Evolutionary conservation across 2,329 filamentous ascomycete genomes (phyloP).

Genomic region (Pseudocercospora fuligena): DNA sequence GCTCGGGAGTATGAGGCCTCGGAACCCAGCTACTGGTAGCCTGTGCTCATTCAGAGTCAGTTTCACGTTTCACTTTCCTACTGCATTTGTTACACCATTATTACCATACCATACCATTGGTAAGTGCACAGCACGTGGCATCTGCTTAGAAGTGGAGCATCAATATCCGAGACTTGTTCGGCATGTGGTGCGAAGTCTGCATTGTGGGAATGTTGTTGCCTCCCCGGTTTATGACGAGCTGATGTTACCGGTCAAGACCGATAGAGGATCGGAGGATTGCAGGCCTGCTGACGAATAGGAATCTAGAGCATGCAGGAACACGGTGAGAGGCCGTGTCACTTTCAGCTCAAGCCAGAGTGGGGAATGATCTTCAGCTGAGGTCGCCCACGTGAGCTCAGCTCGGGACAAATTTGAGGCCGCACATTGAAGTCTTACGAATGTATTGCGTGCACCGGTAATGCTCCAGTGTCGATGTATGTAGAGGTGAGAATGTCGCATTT

Average conservation of each 20-base stretch:
- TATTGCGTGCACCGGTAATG: not conserved
- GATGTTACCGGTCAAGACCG: not conserved
- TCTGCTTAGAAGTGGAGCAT: not conserved
- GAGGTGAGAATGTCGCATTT: too few relatives aligned
- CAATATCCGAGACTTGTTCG: not conserved
- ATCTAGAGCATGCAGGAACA: not conserved
- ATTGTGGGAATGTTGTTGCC: not conserved
- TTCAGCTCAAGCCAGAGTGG: constrained; percentile 2
- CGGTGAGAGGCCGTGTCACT: not conserved
- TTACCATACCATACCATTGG: not conserved
- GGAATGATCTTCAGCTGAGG: not conserved
- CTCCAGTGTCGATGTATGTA: not conserved
- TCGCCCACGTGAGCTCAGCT: not conserved
- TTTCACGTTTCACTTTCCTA: not conserved
- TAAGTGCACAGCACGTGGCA: not conserved
- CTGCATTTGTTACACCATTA: not conserved
- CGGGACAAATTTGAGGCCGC: not conserved
- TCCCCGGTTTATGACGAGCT: not conserved
- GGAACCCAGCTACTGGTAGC: not conserved
- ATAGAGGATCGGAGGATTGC: constrained; percentile 1
- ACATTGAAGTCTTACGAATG: not conserved
- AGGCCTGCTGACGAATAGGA: not conserved
- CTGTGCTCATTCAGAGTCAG: not conserved
- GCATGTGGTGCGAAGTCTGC: not conserved
- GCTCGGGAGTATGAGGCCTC: not conserved